These are phyloP conservation scores for Knoxia roxburghii DNA, from an alignment of 257 asterid genomes.

Conservation along the genomic window DNA sequence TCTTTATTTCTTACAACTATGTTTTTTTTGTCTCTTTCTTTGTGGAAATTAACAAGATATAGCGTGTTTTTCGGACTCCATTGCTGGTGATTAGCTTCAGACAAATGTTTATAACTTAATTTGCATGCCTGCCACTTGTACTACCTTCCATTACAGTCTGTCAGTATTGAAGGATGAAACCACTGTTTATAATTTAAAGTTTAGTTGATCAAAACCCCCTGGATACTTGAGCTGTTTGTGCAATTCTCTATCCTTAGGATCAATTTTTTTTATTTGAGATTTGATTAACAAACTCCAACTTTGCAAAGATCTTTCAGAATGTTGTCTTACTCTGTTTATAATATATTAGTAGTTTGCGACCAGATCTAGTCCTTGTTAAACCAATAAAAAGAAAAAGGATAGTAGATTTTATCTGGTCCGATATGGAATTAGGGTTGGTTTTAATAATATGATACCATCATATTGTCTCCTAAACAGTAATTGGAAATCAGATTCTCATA, in stretches of 20 bases:
- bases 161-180: constrained; percentile 22
- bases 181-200: constrained; percentile 49
- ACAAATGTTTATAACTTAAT: not conserved
- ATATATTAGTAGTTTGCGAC: constrained; percentile 13
- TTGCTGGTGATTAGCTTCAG: not conserved
- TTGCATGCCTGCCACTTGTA: not conserved
- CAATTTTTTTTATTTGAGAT: constrained; percentile 58
- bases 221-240: constrained; percentile 62
- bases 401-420: too few relatives aligned
- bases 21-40: not conserved
- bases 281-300: constrained; percentile 42
- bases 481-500: not conserved
- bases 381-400: constrained; percentile 27
- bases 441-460: not conserved
- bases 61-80: too few relatives aligned
- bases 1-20: not conserved
- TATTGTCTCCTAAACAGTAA: not conserved
- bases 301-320: constrained; percentile 32
- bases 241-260: constrained; percentile 34
- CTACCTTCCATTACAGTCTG: not conserved
- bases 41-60: not conserved
- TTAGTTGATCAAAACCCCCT: constrained; percentile 64
- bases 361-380: constrained; percentile 26
- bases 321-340: constrained; percentile 22
- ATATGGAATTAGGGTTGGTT: not conserved